phyloP scores from a whole-genome alignment of 139 green algal genomes.

The Micractinium sp. region DNA sequence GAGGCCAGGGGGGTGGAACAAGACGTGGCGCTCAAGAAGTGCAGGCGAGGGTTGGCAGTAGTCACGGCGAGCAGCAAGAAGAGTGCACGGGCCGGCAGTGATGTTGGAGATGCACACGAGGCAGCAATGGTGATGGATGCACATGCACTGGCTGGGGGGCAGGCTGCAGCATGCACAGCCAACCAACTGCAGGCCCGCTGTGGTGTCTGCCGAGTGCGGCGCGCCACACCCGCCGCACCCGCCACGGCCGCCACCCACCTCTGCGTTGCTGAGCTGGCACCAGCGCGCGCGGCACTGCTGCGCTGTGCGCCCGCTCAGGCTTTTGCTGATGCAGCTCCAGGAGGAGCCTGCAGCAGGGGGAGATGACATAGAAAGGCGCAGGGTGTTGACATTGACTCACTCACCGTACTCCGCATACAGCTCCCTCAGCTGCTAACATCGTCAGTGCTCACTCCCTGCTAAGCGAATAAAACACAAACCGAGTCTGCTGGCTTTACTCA shows the following conservation, averaged over 20 bases:
- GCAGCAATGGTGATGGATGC: background rate
- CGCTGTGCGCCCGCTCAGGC: slow-evolving; percentile 70
- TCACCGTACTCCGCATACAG: slow-evolving; percentile 59
- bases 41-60: too few species aligned
- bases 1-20: too few species aligned
- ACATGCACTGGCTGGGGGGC: background rate
- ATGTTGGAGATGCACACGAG: background rate
- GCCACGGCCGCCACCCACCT: background rate
- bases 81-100: too few species aligned
- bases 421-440: slow-evolving; percentile 60
- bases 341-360: slow-evolving; percentile 21
- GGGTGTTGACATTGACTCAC: too few species aligned
- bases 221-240: background rate
- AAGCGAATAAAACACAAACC: too few species aligned
- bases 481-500: too few species aligned
- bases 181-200: too few species aligned
- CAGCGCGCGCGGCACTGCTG: slow-evolving; percentile 87
- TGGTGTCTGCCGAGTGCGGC: background rate
- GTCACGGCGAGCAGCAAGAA: too few species aligned
- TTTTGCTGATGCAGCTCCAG: slow-evolving; percentile 74
- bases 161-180: background rate
- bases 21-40: too few species aligned
- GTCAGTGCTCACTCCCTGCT: too few species aligned
- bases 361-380: too few species aligned
- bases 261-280: slow-evolving; percentile 58